Conservation (phyloP, 345 rosid genomes). For the Ceriops decandra region DNA sequence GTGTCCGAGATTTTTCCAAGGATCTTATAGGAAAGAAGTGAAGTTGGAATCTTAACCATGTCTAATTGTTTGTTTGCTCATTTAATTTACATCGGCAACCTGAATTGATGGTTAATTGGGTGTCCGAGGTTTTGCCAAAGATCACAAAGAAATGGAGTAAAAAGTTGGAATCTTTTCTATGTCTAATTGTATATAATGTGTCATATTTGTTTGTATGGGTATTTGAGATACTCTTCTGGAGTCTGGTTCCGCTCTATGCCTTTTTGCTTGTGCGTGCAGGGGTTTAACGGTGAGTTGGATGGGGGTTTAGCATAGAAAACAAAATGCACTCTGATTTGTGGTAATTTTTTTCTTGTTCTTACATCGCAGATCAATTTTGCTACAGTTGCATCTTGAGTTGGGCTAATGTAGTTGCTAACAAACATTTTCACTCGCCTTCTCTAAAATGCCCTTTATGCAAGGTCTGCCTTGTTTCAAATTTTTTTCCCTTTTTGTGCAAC, state of each 20-base stretch:
- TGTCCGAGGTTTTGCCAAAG: too few relatives aligned
- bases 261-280: background rate
- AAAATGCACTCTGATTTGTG: background rate
- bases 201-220: background rate
- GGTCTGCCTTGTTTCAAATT: conserved; percentile 38
- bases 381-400: conserved; percentile 71
- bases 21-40: background rate
- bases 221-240: background rate
- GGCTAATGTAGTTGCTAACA: conserved; percentile 65
- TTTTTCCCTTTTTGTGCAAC: background rate
- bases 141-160: background rate
- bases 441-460: conserved; percentile 86
- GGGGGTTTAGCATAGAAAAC: background rate
- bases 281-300: background rate
- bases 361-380: conserved; percentile 78
- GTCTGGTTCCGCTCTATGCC: background rate
- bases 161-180: conserved; percentile 1
- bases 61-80: background rate
- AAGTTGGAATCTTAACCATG: background rate
- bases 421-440: conserved; percentile 44
- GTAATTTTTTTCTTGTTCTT: background rate
- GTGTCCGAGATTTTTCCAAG: background rate
- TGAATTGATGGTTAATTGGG: too few relatives aligned
- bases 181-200: background rate
- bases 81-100: too few relatives aligned